Conservation (phyloP, 2,329 filamentous ascomycete species). For the Fusarium duplospermum region DNA sequence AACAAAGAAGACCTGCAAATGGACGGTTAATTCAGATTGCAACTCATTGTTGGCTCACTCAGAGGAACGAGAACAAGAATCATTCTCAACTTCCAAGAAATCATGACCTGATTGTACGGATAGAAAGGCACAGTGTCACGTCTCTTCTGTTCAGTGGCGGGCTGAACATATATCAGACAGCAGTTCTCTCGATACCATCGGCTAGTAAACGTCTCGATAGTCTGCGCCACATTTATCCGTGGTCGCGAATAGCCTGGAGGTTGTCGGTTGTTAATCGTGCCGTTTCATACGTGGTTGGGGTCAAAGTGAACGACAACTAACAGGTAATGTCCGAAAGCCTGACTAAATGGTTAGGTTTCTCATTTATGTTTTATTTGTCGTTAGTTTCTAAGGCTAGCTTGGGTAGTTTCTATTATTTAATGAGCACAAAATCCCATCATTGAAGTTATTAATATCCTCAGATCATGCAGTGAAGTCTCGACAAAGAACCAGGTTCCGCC, state of each 20-base stretch:
- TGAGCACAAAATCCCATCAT: not conserved
- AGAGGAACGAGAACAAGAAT: not conserved
- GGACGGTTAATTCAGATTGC: not conserved
- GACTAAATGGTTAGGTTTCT: not conserved
- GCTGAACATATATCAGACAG: not conserved
- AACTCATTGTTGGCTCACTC: not conserved
- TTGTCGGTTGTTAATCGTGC: not conserved
- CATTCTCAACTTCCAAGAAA: not conserved
- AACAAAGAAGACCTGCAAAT: no score
- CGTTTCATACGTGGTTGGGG: not conserved
- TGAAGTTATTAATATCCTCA: not conserved
- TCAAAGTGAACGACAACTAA: not conserved
- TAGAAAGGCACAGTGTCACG: not conserved
- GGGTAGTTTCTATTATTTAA: not conserved
- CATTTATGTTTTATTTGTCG: not conserved
- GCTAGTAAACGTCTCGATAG: not conserved
- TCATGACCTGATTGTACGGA: not conserved
- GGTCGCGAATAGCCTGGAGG: not conserved
- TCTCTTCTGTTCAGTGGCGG: not conserved
- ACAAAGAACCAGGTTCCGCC: not conserved
- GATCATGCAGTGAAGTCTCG: not conserved
- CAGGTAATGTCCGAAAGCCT: not conserved
- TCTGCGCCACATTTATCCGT: not conserved
- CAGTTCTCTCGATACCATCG: not conserved
- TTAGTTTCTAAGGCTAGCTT: not conserved